Percentiles rank a stretch among this genome's conserved stretches.
Evolutionary conservation across 306 rosid genomes (phyloP).

Genomic region (Cucurbita pepo): DNA sequence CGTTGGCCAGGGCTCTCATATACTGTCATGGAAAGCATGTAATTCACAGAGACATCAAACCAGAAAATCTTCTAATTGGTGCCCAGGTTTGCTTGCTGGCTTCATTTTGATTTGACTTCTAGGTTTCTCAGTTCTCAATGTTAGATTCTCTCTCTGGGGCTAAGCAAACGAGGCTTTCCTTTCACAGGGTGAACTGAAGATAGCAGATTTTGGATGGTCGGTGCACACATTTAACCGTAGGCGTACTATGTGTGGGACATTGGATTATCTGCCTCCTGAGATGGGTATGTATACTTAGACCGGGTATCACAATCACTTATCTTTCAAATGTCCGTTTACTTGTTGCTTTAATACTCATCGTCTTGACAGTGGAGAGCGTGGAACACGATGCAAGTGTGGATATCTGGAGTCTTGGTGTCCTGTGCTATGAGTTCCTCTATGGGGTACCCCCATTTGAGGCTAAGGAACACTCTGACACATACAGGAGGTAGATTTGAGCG

Average conservation of each 20-base stretch:
- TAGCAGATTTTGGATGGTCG: conserved; percentile 99
- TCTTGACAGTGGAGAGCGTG: conserved; percentile 75
- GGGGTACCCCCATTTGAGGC: conserved; percentile 99
- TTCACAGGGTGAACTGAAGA: conserved; percentile 84
- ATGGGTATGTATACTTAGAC: conserved; percentile 45
- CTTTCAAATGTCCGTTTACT: background rate
- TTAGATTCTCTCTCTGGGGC: conserved; percentile 4
- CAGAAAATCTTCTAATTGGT: conserved; percentile 91
- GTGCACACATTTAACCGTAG: conserved; percentile 98
- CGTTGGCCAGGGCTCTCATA: conserved; percentile 91
- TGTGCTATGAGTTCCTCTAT: conserved; percentile 93
- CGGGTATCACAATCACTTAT: background rate
- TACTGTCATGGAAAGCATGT: conserved; percentile 99
- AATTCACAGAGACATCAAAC: conserved; percentile 93
- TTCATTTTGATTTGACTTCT: background rate
- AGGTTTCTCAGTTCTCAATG: conserved; percentile 3
- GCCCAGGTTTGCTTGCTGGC: conserved; percentile 55
- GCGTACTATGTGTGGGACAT: conserved; percentile 96
- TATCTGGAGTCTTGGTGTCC: conserved; percentile 96
- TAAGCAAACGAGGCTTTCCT: conserved; percentile 3
- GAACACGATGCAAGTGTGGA: conserved; percentile 97
- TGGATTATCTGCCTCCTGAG: conserved; percentile 98
- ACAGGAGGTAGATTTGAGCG: conserved; percentile 48
- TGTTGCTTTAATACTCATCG: background rate
- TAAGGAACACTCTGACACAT: conserved; percentile 92